Evolutionary conservation across 441 rosid species (phyloP).

Genomic region (Lepidium campestre): DNA sequence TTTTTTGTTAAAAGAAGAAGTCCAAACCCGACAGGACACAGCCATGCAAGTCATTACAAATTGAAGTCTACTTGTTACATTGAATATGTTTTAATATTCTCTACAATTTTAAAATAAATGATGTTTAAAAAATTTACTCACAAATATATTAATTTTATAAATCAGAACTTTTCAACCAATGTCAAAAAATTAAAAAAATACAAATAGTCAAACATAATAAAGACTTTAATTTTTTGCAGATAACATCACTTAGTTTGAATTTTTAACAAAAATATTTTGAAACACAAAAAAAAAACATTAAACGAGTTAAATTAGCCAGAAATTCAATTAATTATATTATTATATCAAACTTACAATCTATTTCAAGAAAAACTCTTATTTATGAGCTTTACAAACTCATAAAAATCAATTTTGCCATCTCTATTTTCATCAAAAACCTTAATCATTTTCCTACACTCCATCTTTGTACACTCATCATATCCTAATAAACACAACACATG

Average conservation of each 20-base stretch:
- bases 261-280: no score
- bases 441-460: constrained; percentile 56
- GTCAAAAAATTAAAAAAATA: no score
- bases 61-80: not conserved
- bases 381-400: constrained; percentile 47
- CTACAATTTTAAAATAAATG: no score
- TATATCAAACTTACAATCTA: not conserved
- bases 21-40: not conserved
- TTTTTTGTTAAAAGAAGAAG: not conserved
- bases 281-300: not conserved
- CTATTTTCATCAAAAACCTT: constrained; percentile 44
- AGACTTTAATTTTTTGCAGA: no score
- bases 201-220: no score
- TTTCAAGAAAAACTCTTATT: constrained; percentile 33
- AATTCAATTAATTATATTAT: not conserved
- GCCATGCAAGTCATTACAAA: not conserved
- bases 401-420: constrained; percentile 56
- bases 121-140: no score
- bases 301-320: not conserved
- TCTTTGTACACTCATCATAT: constrained; percentile 30
- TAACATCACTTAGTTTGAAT: no score
- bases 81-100: not conserved
- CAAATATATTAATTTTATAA: no score
- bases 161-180: no score
- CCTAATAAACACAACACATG: constrained; percentile 35